Percentiles rank a stretch among this genome's conserved stretches.
Conservation (phyloP, 257 asterid genomes). For the Henckelia pumila region DNA sequence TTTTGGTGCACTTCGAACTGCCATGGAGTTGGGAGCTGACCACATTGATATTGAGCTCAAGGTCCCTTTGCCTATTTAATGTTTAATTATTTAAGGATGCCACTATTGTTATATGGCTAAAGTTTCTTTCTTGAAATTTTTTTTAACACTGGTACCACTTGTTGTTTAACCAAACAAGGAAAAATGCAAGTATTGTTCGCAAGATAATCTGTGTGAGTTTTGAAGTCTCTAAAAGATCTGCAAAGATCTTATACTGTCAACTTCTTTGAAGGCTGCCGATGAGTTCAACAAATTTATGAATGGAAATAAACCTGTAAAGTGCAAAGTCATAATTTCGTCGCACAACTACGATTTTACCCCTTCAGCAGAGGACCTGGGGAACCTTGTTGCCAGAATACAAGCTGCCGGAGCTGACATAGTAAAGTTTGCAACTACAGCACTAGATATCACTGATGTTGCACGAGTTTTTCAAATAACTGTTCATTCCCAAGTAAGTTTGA, state of each 20-base stretch:
- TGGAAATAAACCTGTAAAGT: conserved; percentile 65
- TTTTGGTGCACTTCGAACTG: conserved; percentile 59
- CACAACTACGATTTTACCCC: conserved; percentile 89
- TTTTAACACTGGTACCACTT: neutral
- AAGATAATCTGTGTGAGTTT: neutral
- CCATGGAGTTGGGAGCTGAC: conserved; percentile 97
- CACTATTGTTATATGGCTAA: neutral
- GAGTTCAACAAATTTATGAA: conserved; percentile 57
- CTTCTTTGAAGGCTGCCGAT: conserved; percentile 59
- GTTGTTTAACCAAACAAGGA: neutral
- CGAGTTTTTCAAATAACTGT: conserved; percentile 84
- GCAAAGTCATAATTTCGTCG: conserved; percentile 87
- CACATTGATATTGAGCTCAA: conserved; percentile 92
- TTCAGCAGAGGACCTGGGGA: conserved; percentile 74
- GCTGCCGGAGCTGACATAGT: conserved; percentile 97
- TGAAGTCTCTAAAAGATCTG: conserved; percentile 19
- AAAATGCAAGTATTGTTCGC: conserved; percentile 3
- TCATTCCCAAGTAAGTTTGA: conserved; percentile 82
- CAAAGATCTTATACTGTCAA: conserved; percentile 13
- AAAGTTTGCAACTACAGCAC: conserved; percentile 90
- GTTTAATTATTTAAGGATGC: conserved; percentile 10
- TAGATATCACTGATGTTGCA: conserved; percentile 81
- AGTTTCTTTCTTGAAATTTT: neutral
- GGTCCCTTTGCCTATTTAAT: conserved; percentile 40
- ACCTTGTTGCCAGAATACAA: conserved; percentile 91